A percentile compares a stretch with the other conserved stretches of the same genome.
Conservation (phyloP, 2,329 filamentous ascomycete species). For the Parastagonospora nodorum region DNA sequence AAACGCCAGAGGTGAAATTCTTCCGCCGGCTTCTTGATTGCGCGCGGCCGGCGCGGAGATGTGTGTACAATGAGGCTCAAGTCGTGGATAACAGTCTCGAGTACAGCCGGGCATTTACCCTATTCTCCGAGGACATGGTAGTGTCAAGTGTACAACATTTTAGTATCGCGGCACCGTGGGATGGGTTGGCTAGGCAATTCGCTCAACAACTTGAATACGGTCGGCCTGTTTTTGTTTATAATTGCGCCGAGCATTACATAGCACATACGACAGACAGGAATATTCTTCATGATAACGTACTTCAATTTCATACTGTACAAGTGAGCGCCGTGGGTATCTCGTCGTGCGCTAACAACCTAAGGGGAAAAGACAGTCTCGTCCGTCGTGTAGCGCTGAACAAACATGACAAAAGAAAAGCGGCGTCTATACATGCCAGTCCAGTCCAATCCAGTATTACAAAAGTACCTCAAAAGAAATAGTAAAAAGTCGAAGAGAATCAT, state of each 20-base stretch:
- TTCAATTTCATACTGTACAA: not conserved
- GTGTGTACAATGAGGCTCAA: conserved; percentile 20
- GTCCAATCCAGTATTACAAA: not conserved
- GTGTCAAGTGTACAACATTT: not conserved
- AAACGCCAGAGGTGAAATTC: conserved; percentile 15
- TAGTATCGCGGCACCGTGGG: conserved; percentile 7
- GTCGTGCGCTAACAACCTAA: not conserved
- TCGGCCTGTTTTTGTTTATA: not conserved
- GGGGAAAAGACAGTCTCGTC: not conserved
- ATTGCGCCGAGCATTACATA: not conserved
- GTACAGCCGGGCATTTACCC: conserved; percentile 25
- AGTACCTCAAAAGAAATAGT: not conserved
- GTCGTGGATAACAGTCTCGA: not conserved
- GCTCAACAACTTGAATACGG: conserved; percentile 1
- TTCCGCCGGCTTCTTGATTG: conserved; percentile 27
- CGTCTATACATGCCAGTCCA: conserved; percentile 3
- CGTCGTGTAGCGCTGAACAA: not conserved
- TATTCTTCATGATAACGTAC: not conserved
- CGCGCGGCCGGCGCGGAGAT: conserved; percentile 32
- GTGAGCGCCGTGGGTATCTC: conserved; percentile 8
- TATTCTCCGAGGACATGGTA: conserved; percentile 19
- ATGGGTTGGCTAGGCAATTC: conserved; percentile 10
- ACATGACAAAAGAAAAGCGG: not conserved
- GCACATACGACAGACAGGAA: too few species aligned
- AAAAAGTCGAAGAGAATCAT: conserved; percentile 1